Evolutionary conservation across 2,329 filamentous ascomycete species (phyloP).

Genomic region (Xylogone sp.): DNA sequence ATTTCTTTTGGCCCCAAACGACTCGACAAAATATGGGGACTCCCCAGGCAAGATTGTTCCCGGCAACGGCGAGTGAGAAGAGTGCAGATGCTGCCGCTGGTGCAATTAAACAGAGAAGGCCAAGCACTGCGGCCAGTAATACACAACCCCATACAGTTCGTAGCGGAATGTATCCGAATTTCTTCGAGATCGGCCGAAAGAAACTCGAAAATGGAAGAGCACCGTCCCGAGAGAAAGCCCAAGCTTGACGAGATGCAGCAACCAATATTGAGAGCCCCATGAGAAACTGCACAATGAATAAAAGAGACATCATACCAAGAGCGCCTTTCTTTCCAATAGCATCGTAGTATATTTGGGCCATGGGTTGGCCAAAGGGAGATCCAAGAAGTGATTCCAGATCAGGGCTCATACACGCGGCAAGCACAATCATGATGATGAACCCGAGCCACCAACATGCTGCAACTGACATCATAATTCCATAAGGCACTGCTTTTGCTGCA

Average conservation of each 20-base stretch:
- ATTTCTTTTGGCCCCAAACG: slow-evolving; percentile 54
- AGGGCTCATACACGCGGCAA: slow-evolving; percentile 52
- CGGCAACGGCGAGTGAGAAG: slow-evolving; percentile 56
- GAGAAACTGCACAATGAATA: slow-evolving; percentile 59
- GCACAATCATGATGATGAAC: slow-evolving; percentile 52
- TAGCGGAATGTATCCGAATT: slow-evolving; percentile 54
- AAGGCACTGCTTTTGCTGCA: slow-evolving; percentile 54
- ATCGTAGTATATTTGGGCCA: slow-evolving; percentile 54
- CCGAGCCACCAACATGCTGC: slow-evolving; percentile 53
- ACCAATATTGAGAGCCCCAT: slow-evolving; percentile 57
- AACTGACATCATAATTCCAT: slow-evolving; percentile 55
- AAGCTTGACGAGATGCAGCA: slow-evolving; percentile 56
- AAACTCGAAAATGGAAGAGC: slow-evolving; percentile 56
- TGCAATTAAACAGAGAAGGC: slow-evolving; percentile 55
- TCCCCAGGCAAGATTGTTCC: slow-evolving; percentile 58
- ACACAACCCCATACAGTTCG: slow-evolving; percentile 53
- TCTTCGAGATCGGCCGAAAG: slow-evolving; percentile 48
- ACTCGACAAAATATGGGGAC: slow-evolving; percentile 55
- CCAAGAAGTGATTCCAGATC: slow-evolving; percentile 45
- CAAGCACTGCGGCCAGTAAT: slow-evolving; percentile 46
- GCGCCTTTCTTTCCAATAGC: slow-evolving; percentile 56
- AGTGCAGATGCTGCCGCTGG: slow-evolving; percentile 53
- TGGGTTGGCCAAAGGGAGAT: slow-evolving; percentile 52
- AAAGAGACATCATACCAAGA: slow-evolving; percentile 52
- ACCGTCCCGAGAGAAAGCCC: slow-evolving; percentile 61